Percentiles rank a stretch among this genome's conserved stretches.
These are phyloP conservation scores for Ilyonectria destructans DNA, from an alignment of 2,329 filamentous ascomycete species.

Conservation along the genomic window DNA sequence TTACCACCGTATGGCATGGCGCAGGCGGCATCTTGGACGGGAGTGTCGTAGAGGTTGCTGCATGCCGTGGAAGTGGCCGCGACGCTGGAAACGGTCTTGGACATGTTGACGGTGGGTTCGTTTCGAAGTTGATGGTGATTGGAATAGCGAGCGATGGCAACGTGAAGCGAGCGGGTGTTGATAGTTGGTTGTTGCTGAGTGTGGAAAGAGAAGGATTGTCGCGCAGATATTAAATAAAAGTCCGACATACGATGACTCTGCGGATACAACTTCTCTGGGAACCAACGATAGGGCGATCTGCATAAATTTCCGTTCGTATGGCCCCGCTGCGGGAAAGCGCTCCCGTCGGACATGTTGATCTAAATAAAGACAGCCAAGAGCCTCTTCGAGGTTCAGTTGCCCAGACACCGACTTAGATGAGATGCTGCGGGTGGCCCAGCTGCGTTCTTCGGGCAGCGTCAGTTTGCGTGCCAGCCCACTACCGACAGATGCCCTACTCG, in stretches of 20 bases:
- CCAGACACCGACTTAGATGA: not conserved
- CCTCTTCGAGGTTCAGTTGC: not conserved
- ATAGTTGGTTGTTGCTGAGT: not conserved
- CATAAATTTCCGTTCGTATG: not conserved
- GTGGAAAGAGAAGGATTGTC: not conserved
- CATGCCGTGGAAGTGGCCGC: slow-evolving; percentile 19
- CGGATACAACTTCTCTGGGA: not conserved
- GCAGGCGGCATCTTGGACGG: slow-evolving; percentile 61
- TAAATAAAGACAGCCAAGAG: slow-evolving; percentile 7
- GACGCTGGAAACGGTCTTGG: slow-evolving; percentile 5
- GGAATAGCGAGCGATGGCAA: not conserved
- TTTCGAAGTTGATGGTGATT: not conserved
- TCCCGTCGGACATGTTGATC: not conserved
- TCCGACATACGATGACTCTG: not conserved
- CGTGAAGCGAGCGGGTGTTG: not conserved
- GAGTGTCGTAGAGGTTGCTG: slow-evolving; percentile 57
- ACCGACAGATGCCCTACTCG: too few relatives aligned
- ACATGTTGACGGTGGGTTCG: slow-evolving; percentile 12
- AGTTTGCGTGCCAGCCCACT: too few relatives aligned
- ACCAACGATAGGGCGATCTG: not conserved
- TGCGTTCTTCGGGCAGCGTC: too few relatives aligned
- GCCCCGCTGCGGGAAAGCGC: not conserved
- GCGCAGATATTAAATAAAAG: not conserved
- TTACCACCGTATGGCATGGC: slow-evolving; percentile 58
- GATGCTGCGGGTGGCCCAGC: too few relatives aligned